phyloP scores from a whole-genome alignment of 225 moss, liverwort and hornwort species.

The Straminergon stramineum region DNA sequence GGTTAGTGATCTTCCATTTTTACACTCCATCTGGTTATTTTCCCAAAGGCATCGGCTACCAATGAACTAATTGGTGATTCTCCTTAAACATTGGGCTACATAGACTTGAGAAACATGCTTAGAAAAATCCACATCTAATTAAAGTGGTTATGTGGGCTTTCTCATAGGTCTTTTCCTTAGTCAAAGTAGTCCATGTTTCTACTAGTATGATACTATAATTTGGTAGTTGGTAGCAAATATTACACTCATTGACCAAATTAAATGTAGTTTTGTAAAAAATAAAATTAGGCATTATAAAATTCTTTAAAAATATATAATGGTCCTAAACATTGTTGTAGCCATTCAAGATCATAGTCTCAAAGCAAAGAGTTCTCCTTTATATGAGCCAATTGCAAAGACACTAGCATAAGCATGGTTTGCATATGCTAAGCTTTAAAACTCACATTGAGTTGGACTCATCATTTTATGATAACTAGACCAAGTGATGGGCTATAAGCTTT shows the following conservation, averaged over 20 bases:
- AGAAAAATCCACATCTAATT: no score
- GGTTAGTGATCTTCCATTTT: not conserved
- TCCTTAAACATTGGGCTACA: rapidly evolving
- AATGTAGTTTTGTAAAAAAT: not conserved
- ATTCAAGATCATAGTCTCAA: not conserved
- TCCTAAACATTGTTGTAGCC: rapidly evolving
- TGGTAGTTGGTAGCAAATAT: not conserved
- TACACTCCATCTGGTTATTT: not conserved
- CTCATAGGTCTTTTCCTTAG: not conserved
- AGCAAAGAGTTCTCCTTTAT: no score
- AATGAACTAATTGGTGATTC: not conserved
- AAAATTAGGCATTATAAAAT: no score
- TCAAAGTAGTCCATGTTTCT: rapidly evolving
- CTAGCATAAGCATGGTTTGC: rapidly evolving
- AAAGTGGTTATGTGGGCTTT: not conserved
- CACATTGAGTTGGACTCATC: rapidly evolving
- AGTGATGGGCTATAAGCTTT: not conserved
- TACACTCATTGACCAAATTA: no score
- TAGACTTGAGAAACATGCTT: not conserved
- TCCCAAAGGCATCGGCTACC: not conserved
- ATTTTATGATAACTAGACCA: not conserved
- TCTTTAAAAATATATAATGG: not conserved
- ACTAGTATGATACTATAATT: not conserved
- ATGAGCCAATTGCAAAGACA: not conserved
- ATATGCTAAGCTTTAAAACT: not conserved